Conservation (phyloP, 768 basidiomycete species). For the Gymnopilus junonius region DNA sequence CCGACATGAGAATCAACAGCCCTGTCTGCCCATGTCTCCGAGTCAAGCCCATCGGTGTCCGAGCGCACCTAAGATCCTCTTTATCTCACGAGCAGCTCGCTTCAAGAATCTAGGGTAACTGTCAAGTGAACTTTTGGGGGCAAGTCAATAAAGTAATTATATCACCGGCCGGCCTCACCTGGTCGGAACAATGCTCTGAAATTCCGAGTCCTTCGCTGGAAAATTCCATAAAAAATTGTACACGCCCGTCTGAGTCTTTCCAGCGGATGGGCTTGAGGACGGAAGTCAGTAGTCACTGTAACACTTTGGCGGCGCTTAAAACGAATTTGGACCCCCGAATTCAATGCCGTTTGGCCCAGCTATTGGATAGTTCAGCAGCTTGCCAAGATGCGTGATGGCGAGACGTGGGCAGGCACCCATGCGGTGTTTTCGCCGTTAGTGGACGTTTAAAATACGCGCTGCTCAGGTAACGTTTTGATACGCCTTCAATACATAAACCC, state of each 20-base stretch:
- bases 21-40: background rate
- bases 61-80: background rate
- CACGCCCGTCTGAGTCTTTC: background rate
- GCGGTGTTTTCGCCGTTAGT: slow-evolving; percentile 11
- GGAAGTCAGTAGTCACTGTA: too few species aligned
- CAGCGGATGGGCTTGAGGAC: background rate
- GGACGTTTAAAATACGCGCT: background rate
- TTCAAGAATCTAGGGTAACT: slow-evolving; percentile 4
- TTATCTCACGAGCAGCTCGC: background rate
- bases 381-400: background rate
- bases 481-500: background rate
- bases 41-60: slow-evolving; percentile 2
- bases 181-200: background rate
- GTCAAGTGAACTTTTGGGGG: background rate
- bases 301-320: background rate
- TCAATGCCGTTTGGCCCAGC: background rate
- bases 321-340: background rate
- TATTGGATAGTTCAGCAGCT: background rate
- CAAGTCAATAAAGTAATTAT: background rate
- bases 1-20: slow-evolving; percentile 1
- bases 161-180: background rate
- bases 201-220: background rate
- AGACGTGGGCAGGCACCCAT: background rate
- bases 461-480: background rate
- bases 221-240: background rate